phyloP scores from a whole-genome alignment of 1,284 basidiomycete species.

The Marasmius oreades region DNA sequence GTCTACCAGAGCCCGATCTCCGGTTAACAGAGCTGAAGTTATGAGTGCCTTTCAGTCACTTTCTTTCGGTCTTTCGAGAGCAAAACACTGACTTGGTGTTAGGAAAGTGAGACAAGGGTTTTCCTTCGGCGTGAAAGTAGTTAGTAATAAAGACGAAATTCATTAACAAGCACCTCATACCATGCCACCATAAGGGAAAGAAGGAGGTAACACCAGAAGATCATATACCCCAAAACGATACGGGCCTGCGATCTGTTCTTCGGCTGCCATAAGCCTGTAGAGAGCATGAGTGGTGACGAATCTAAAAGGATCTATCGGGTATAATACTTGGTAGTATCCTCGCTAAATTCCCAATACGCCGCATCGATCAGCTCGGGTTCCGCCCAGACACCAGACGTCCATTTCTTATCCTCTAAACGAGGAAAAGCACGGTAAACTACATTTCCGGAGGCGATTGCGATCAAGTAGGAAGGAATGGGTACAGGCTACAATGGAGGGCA shows the following conservation, averaged over 20 bases:
- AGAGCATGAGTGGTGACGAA: not conserved
- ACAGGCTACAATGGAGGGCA: slow-evolving; percentile 50
- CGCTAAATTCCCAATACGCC: slow-evolving; percentile 85
- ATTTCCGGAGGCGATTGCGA: slow-evolving; percentile 86
- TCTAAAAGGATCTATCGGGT: not conserved
- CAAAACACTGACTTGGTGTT: slow-evolving; percentile 65
- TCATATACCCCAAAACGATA: slow-evolving; percentile 93
- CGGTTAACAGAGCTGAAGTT: slow-evolving; percentile 65
- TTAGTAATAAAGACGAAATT: no score
- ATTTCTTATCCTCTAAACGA: slow-evolving; percentile 56
- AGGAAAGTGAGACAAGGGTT: slow-evolving; percentile 85
- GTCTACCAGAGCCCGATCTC: slow-evolving; percentile 83
- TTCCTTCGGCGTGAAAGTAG: slow-evolving; percentile 43
- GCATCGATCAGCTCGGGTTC: slow-evolving; percentile 82
- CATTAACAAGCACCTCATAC: slow-evolving; percentile 31
- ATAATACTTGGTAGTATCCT: slow-evolving; percentile 70
- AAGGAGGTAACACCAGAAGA: slow-evolving; percentile 87
- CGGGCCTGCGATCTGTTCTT: slow-evolving; percentile 70
- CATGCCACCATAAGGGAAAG: slow-evolving; percentile 93
- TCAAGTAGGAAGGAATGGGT: slow-evolving; percentile 82
- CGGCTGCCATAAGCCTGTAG: slow-evolving; percentile 68
- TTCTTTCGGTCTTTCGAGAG: not conserved
- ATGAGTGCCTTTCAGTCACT: not conserved
- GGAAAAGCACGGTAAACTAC: slow-evolving; percentile 72
- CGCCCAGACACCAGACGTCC: slow-evolving; percentile 86